Percentiles rank a stretch among this genome's conserved stretches.
phyloP scores from a whole-genome alignment of 805 yeast species.

The Scheffersomyces lignosus region DNA sequence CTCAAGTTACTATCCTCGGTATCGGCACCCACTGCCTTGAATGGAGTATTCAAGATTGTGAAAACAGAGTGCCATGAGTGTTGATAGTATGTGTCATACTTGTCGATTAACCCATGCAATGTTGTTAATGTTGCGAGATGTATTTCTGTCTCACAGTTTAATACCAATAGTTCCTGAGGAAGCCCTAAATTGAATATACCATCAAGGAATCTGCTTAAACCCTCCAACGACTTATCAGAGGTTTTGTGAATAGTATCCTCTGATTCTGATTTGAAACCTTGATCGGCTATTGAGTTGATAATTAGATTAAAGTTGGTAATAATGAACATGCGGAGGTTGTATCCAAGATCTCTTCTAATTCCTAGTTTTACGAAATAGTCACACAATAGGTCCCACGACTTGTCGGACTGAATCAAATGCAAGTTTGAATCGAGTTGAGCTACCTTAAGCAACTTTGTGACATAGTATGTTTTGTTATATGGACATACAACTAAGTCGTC shows the following conservation, averaged over 20 bases:
- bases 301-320: constrained; percentile 54
- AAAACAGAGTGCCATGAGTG: constrained; percentile 78
- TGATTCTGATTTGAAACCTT: constrained; percentile 34
- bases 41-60: constrained; percentile 59
- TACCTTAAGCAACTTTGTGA: constrained; percentile 54
- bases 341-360: constrained; percentile 39
- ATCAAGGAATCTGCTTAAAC: constrained; percentile 47
- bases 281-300: constrained; percentile 39
- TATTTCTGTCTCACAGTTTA: constrained; percentile 67
- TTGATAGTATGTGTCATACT: constrained; percentile 61
- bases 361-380: constrained; percentile 47
- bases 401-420: constrained; percentile 43
- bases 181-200: constrained; percentile 37
- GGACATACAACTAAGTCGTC: constrained; percentile 33
- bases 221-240: constrained; percentile 49
- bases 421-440: constrained; percentile 52
- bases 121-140: constrained; percentile 62
- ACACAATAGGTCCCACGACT: constrained; percentile 50
- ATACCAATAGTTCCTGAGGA: constrained; percentile 44
- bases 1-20: constrained; percentile 31
- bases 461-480: constrained; percentile 55
- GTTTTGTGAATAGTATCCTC: constrained; percentile 26
- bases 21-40: constrained; percentile 29
- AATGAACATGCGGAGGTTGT: constrained; percentile 47
- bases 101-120: constrained; percentile 71